Percentiles rank a stretch among this genome's conserved stretches.
Conservation (phyloP, 2,329 filamentous ascomycete genomes). For the Colletotrichum sp. region DNA sequence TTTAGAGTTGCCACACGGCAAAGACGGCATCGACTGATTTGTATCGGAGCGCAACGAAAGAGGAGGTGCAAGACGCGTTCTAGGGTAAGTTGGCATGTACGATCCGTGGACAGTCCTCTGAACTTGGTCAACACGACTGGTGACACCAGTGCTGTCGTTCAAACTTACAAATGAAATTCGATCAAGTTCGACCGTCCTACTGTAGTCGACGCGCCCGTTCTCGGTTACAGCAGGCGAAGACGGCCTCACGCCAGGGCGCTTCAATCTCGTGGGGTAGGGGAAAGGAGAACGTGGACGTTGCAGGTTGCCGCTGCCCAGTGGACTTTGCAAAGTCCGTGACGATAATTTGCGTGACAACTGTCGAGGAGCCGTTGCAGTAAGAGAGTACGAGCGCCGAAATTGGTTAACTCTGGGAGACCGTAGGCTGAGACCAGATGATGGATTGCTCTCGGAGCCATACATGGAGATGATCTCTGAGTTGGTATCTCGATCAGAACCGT, state of each 20-base stretch:
- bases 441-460: conserved; percentile 57
- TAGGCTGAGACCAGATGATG: conserved; percentile 43
- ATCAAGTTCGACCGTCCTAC: conserved; percentile 55
- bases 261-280: conserved; percentile 62
- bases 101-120: conserved; percentile 51
- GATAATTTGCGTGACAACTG: conserved; percentile 53
- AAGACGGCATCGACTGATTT: conserved; percentile 45
- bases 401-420: conserved; percentile 49
- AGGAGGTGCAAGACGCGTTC: conserved; percentile 39
- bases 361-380: conserved; percentile 56
- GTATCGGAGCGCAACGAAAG: conserved; percentile 43
- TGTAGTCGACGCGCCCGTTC: conserved; percentile 53
- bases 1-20: conserved; percentile 29
- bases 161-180: conserved; percentile 49
- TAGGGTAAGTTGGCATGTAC: conserved; percentile 42
- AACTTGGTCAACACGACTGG: not conserved
- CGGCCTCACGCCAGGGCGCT: conserved; percentile 55
- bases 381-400: conserved; percentile 57
- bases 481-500: conserved; percentile 56
- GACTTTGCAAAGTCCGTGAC: conserved; percentile 52
- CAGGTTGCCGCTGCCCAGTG: conserved; percentile 43
- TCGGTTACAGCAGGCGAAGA: conserved; percentile 55
- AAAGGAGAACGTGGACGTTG: conserved; percentile 65
- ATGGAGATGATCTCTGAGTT: conserved; percentile 62
- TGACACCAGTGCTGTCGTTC: not conserved